Evolutionary conservation across 192 early-diverging fungal species (phyloP).

Genomic region (Coemansia pectinata): DNA sequence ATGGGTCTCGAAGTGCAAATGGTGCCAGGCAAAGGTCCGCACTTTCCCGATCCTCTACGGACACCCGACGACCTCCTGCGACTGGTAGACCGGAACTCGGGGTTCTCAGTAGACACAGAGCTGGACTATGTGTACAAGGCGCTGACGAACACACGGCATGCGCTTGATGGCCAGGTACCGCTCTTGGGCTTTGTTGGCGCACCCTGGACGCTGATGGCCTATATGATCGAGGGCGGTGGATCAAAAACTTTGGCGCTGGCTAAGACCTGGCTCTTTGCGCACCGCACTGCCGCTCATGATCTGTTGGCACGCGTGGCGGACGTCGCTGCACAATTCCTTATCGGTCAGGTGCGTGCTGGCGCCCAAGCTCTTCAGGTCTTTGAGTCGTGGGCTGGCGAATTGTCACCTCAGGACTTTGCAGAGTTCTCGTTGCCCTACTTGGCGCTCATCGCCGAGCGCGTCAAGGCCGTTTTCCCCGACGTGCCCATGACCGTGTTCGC

Average conservation of each 20-base stretch:
- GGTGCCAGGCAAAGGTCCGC: conserved; percentile 86
- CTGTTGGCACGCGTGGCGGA: conserved; percentile 82
- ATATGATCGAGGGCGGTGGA: conserved; percentile 98
- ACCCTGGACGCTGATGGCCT: conserved; percentile 98
- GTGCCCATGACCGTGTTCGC: conserved; percentile 95
- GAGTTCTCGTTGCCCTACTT: conserved; percentile 91
- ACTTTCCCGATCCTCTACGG: conserved; percentile 82
- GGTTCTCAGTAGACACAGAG: conserved; percentile 63
- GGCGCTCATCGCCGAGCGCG: conserved; percentile 72
- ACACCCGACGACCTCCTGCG: conserved; percentile 69
- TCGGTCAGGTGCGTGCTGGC: conserved; percentile 93
- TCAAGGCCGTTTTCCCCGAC: conserved; percentile 61
- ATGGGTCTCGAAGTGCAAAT: conserved; percentile 94
- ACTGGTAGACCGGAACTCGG: conserved; percentile 62
- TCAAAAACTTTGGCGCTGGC: conserved; percentile 88
- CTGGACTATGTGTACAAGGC: conserved; percentile 93
- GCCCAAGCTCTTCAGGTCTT: conserved; percentile 98
- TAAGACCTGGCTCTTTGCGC: conserved; percentile 86
- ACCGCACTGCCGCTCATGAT: conserved; percentile 72
- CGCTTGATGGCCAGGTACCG: conserved; percentile 82
- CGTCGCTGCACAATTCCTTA: conserved; percentile 80
- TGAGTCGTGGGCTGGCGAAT: conserved; percentile 95
- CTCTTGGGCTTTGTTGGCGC: conserved; percentile 96
- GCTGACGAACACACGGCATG: conserved; percentile 87
- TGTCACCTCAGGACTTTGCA: conserved; percentile 78